Evolutionary conservation across 805 yeast genomes (phyloP).

Genomic region (Candida cerambycidarum): DNA sequence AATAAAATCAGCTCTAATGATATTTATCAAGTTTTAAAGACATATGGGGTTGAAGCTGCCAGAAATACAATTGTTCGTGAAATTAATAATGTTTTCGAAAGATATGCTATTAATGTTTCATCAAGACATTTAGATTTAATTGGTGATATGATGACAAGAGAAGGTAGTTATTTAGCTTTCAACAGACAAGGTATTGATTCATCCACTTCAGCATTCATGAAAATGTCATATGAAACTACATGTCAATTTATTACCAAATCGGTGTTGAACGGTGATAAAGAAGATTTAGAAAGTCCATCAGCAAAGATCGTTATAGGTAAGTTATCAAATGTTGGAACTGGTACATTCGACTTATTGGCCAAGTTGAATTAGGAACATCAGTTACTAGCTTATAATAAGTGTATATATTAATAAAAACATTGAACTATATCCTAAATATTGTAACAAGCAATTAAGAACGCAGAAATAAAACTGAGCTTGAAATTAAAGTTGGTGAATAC

Average conservation of each 20-base stretch:
- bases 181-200: conserved; percentile 98
- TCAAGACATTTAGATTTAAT: conserved; percentile 92
- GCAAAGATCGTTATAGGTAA: conserved; percentile 93
- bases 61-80: conserved; percentile 96
- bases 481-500: conserved; percentile 61
- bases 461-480: conserved; percentile 52
- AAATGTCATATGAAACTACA: conserved; percentile 98
- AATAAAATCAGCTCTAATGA: conserved; percentile 91
- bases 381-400: too few species aligned
- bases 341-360: conserved; percentile 81
- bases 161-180: conserved; percentile 94
- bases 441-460: conserved; percentile 62
- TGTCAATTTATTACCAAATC: conserved; percentile 97
- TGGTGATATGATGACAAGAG: conserved; percentile 99
- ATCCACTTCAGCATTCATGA: conserved; percentile 92
- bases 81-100: conserved; percentile 91
- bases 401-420: conserved; percentile 7
- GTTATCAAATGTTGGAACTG: conserved; percentile 90
- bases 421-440: too few species aligned
- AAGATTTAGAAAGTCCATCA: conserved; percentile 85
- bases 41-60: conserved; percentile 99
- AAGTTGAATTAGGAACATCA: conserved; percentile 20
- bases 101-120: conserved; percentile 92
- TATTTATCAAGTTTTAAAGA: conserved; percentile 81
- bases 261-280: conserved; percentile 87